Percentiles rank a stretch among this genome's conserved stretches.
Conservation (phyloP, 1,284 basidiomycete species). For the Pascua sp. region DNA sequence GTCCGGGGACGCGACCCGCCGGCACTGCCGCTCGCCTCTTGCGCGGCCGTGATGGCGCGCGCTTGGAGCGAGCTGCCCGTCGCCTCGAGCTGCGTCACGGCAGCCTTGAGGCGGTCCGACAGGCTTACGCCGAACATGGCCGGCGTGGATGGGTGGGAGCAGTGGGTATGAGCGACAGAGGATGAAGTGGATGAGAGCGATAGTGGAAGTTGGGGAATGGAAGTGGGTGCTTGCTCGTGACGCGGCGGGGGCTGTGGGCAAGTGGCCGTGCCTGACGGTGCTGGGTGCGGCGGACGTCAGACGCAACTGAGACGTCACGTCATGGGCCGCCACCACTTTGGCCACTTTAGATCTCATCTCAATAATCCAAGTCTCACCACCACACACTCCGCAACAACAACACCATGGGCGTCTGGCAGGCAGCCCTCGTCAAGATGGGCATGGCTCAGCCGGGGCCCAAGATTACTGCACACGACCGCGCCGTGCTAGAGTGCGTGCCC, state of each 20-base stretch:
- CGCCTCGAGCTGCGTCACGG: conserved; percentile 40
- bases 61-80: conserved; percentile 32
- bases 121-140: conserved; percentile 35
- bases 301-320: neutral
- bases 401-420: conserved; percentile 41
- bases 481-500: conserved; percentile 77
- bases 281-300: too few species aligned
- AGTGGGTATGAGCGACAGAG: neutral
- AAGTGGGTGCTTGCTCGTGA: too few species aligned
- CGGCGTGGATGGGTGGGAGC: neutral
- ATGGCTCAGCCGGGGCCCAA: conserved; percentile 73
- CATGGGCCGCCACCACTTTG: neutral
- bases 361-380: neutral
- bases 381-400: neutral
- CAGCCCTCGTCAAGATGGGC: conserved; percentile 42
- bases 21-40: neutral
- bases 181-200: neutral
- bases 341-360: neutral
- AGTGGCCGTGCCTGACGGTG: too few species aligned
- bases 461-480: conserved; percentile 88
- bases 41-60: conserved; percentile 23
- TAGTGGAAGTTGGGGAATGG: too few species aligned
- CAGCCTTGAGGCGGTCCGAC: conserved; percentile 43
- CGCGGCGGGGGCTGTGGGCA: too few species aligned
- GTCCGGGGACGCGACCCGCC: neutral